Base-by-base conservation (phyloP, 2,329 filamentous ascomycete genomes). In the Raffaelea ambrosiae region DNA sequence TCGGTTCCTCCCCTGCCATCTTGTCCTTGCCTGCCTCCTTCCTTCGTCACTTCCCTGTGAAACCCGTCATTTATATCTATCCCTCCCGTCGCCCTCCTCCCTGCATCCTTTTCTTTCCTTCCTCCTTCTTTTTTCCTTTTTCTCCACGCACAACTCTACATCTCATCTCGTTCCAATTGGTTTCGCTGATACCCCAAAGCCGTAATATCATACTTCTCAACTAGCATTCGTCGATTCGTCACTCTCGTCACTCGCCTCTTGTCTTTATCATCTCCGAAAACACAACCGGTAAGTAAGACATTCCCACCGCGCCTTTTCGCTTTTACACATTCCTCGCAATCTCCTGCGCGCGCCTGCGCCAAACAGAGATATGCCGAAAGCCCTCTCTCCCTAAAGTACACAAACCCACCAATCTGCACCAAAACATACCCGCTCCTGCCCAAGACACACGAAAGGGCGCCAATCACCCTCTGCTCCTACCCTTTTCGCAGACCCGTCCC, bases 1-100 rank as follows among this genome's bases (percentile, higher is more conserved):
- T 44, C 36, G 41, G 22, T 41, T 44, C 40, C 46, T 47, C 40
- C 48, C 39, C 26, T 22, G 45, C 16, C 40, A 21, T 22, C 26
- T 22, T 18, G 41, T 39, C 33, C 40, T 20, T 20, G 26, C 31
- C 45, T 42, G 33, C 40, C 43, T 39, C 20, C 22, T 40, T 47
- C 31, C 22, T 18, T 40, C 43, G n/a, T 21, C 16, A 11, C 43
- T 43, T 33, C n/a, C 26, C 26, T 43, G 14, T 20, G 9, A 20
- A 20, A 41, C 16, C 41, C 5, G 21, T 19, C 10, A 43, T 20
- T 31, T 41, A 42, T 47, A 38, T 47, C 33, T 42, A 19, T 43
- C 31, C 21, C 44, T 40, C 31, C 18, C 26, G 13, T 29, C 26
- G 26, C 14, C 29, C 31, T 3, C 16, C 33, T 31, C 21, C 20